Conservation (phyloP, 176 grass and related monocot species). For the Pontederia crassipes region DNA sequence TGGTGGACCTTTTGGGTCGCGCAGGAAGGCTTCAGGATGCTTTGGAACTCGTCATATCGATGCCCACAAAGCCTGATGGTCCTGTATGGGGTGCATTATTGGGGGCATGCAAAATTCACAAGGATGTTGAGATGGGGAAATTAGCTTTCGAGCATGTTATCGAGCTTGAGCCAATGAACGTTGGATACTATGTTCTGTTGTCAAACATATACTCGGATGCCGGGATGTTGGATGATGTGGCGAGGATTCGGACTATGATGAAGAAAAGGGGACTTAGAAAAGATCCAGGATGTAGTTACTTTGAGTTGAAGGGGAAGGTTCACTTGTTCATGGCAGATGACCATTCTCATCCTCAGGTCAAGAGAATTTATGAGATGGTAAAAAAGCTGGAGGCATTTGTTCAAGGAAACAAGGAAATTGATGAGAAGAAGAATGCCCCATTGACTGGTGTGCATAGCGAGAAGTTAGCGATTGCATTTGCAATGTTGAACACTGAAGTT, state of each 20-base stretch:
- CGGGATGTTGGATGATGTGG: constrained; percentile 24
- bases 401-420: constrained; percentile 7
- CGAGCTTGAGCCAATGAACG: constrained; percentile 42
- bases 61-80: constrained; percentile 42
- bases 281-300: constrained; percentile 58
- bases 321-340: constrained; percentile 81
- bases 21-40: constrained; percentile 41
- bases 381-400: constrained; percentile 37
- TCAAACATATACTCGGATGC: constrained; percentile 55
- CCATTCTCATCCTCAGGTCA: constrained; percentile 48
- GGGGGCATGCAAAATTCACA: constrained; percentile 71
- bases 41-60: constrained; percentile 37
- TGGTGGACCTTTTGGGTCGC: constrained; percentile 62
- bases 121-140: constrained; percentile 35
- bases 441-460: constrained; percentile 51
- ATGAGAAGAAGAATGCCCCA: background rate
- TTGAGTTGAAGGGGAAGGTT: constrained; percentile 39
- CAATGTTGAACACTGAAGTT: constrained; percentile 33
- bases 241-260: constrained; percentile 43
- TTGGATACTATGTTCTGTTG: constrained; percentile 59
- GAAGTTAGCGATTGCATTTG: constrained; percentile 57
- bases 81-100: constrained; percentile 65
- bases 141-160: constrained; percentile 37
- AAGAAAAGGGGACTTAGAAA: constrained; percentile 49
- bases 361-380: constrained; percentile 44